These are phyloP conservation scores for Sporothrix variecibatus DNA, from an alignment of 2,329 filamentous ascomycete genomes.

Conservation along the genomic window DNA sequence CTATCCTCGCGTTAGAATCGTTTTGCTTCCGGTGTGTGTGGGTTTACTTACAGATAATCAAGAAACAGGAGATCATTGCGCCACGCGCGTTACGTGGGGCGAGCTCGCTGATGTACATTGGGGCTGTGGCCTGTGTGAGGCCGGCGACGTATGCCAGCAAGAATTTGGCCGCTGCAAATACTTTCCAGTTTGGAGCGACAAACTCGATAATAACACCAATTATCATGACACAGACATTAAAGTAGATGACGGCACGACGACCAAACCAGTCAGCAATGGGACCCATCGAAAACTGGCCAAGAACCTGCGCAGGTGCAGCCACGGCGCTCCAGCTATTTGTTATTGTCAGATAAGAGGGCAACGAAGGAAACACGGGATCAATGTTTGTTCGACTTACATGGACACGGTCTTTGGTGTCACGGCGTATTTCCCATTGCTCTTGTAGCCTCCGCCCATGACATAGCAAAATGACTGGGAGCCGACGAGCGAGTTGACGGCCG, in stretches of 20 bases:
- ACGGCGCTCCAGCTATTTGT: conserved; percentile 11
- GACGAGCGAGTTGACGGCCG: conserved; percentile 14
- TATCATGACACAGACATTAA: too few species aligned
- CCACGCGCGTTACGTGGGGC: neutral
- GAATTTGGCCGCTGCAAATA: conserved; percentile 1
- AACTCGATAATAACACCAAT: conserved; percentile 11
- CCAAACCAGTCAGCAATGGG: conserved; percentile 13
- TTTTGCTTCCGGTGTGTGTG: too few species aligned
- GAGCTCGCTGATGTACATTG: conserved; percentile 11
- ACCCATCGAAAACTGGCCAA: conserved; percentile 6
- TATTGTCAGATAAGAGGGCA: neutral
- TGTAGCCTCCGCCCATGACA: conserved; percentile 13
- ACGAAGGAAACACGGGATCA: neutral
- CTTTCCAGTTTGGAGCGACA: conserved; percentile 12
- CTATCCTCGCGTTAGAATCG: neutral
- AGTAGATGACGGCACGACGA: conserved; percentile 1
- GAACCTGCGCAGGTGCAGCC: conserved; percentile 4
- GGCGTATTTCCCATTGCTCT: conserved; percentile 5
- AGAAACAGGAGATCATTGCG: conserved; percentile 4
- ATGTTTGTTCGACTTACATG: neutral
- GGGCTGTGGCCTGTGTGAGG: neutral
- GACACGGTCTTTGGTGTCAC: neutral
- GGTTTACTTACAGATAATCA: neutral
- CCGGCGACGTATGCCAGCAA: conserved; percentile 7
- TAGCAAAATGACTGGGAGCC: conserved; percentile 12